A percentile compares a stretch with the other conserved stretches of the same genome.
These are phyloP conservation scores for Endothia cerciana DNA, from an alignment of 2,329 filamentous ascomycete genomes.

Conservation along the genomic window DNA sequence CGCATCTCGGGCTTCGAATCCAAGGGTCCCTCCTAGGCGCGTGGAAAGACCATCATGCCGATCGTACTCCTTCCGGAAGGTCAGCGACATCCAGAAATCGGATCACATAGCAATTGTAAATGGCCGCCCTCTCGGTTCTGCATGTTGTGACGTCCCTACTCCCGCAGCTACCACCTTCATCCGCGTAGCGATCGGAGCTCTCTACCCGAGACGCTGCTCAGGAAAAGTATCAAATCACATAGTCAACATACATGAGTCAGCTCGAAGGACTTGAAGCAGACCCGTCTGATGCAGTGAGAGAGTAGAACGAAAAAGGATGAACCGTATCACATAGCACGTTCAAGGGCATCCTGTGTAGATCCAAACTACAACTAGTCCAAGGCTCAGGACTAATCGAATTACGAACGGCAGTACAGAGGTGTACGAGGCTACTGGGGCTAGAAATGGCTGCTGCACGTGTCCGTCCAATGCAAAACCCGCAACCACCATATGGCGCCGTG, in stretches of 20 bases:
- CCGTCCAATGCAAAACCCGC: not conserved
- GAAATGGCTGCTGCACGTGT: not conserved
- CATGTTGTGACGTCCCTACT: not conserved
- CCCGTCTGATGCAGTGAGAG: not conserved
- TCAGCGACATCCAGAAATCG: constrained; percentile 5
- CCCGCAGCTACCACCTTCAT: not conserved
- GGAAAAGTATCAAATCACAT: not conserved
- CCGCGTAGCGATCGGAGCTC: not conserved
- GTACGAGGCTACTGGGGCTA: not conserved
- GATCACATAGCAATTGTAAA: not conserved
- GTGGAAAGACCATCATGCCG: not conserved
- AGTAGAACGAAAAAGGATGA: not conserved
- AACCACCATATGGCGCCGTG: not conserved
- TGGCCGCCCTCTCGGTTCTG: not conserved
- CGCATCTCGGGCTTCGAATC: not conserved
- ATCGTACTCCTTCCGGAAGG: constrained; percentile 9
- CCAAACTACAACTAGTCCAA: not conserved
- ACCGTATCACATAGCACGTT: not conserved
- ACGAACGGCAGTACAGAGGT: not conserved
- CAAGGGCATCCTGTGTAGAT: not conserved
- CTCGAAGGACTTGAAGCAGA: not conserved
- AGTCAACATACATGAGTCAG: not conserved
- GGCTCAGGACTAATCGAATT: not conserved
- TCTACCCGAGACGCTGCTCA: not conserved
- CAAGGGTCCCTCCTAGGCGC: not conserved